These are phyloP conservation scores for Conticribra weissflogii DNA, from an alignment of 108 stramenopile species.

Conservation along the genomic window DNA sequence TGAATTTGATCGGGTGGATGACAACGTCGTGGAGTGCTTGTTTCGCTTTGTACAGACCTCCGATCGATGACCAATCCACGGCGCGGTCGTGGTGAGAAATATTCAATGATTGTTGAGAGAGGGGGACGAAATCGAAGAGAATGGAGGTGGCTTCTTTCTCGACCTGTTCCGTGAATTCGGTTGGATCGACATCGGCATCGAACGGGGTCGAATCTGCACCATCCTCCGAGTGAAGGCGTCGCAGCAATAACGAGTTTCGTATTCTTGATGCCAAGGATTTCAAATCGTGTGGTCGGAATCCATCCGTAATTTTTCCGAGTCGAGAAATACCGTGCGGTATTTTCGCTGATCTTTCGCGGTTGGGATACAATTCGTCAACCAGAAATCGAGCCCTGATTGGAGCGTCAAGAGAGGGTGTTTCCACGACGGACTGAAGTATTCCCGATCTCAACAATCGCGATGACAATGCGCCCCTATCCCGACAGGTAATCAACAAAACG, in stretches of 20 bases:
- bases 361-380: constrained; percentile 4
- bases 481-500: constrained; percentile 39
- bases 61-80: constrained; percentile 67
- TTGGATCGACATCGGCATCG: not conserved
- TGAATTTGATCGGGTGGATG: constrained; percentile 73
- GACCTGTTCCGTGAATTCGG: not conserved
- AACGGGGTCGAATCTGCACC: not conserved
- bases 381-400: constrained; percentile 31
- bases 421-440: constrained; percentile 34
- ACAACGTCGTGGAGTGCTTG: constrained; percentile 59
- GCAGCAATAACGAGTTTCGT: constrained; percentile 17
- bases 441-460: constrained; percentile 29
- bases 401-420: constrained; percentile 44
- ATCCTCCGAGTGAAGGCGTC: constrained; percentile 15
- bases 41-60: constrained; percentile 77
- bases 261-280: constrained; percentile 54
- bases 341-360: not conserved
- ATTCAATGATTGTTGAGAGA: constrained; percentile 46
- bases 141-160: constrained; percentile 24
- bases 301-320: constrained; percentile 53
- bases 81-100: constrained; percentile 20
- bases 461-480: constrained; percentile 38
- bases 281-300: constrained; percentile 67
- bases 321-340: constrained; percentile 26
- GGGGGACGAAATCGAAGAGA: constrained; percentile 39